Percentiles rank a stretch among this genome's conserved stretches.
Conservation (phyloP, 2,329 filamentous ascomycete genomes). For the Alternaria conjuncta region DNA sequence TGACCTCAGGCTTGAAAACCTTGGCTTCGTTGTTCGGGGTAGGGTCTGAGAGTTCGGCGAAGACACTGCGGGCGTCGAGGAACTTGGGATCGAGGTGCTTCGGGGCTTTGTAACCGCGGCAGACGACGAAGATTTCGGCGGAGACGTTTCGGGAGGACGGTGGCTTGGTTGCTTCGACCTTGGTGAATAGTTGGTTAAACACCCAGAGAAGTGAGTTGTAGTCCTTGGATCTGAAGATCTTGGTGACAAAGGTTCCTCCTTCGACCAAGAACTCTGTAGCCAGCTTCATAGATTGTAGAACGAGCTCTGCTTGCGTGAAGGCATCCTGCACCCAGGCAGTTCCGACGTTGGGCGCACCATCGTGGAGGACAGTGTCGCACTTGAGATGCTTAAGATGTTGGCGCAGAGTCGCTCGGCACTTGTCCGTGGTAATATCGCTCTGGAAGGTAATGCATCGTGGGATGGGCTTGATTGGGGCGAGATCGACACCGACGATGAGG, state of each 20-base stretch:
- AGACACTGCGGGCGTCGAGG: slow-evolving; percentile 86
- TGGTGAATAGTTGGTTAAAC: slow-evolving; percentile 93
- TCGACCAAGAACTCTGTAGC: slow-evolving; percentile 86
- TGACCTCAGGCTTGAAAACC: slow-evolving; percentile 95
- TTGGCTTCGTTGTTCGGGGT: slow-evolving; percentile 96
- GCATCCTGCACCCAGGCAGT: slow-evolving; percentile 98
- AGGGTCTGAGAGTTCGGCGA: slow-evolving; percentile 85
- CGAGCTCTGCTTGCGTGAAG: slow-evolving; percentile 94
- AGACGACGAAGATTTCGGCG: slow-evolving; percentile 98
- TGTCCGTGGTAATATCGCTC: slow-evolving; percentile 96
- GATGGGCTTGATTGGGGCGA: slow-evolving; percentile 94
- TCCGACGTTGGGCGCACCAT: slow-evolving; percentile 97
- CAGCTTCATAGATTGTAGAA: slow-evolving; percentile 87
- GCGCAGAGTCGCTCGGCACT: slow-evolving; percentile 88
- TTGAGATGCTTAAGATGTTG: slow-evolving; percentile 95
- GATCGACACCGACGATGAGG: slow-evolving; percentile 92
- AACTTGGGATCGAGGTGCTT: slow-evolving; percentile 93
- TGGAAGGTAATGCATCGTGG: slow-evolving; percentile 94
- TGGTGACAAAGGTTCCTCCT: slow-evolving; percentile 90
- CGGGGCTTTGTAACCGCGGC: slow-evolving; percentile 91
- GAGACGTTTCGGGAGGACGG: slow-evolving; percentile 95
- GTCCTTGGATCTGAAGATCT: slow-evolving; percentile 96
- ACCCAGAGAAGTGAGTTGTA: slow-evolving; percentile 97
- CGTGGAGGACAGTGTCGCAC: slow-evolving; percentile 92
- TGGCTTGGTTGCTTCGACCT: slow-evolving; percentile 96